These are phyloP conservation scores for Mycena venus DNA, from an alignment of 768 basidiomycete genomes.

Conservation along the genomic window DNA sequence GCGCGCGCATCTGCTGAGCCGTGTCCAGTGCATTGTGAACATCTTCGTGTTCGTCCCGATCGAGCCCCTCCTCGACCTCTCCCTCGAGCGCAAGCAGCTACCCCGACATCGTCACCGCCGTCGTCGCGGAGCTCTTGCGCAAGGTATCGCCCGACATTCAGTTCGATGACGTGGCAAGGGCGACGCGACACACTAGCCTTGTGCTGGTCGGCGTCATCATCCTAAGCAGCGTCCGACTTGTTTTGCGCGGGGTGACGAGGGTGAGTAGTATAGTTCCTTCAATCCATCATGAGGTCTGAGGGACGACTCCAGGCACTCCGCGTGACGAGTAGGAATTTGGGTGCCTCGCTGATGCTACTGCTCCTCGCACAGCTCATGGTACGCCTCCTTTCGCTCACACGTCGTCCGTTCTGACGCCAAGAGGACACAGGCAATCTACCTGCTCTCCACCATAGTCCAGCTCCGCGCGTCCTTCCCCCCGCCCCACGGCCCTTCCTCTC, in stretches of 20 bases:
- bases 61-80: constrained; percentile 59
- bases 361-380: constrained; percentile 89
- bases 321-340: constrained; percentile 76
- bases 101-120: constrained; percentile 44
- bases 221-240: constrained; percentile 76
- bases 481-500: too few species aligned
- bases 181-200: constrained; percentile 70
- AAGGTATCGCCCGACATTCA: constrained; percentile 29
- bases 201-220: constrained; percentile 84
- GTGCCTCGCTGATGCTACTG: constrained; percentile 83
- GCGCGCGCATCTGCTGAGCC: too few species aligned
- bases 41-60: constrained; percentile 60
- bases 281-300: background rate
- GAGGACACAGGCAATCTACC: constrained; percentile 89
- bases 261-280: constrained; percentile 52
- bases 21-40: constrained; percentile 69
- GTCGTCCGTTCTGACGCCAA: too few species aligned
- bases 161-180: constrained; percentile 51
- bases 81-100: constrained; percentile 48
- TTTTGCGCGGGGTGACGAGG: constrained; percentile 76
- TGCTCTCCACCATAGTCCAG: constrained; percentile 87
- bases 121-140: constrained; percentile 3
- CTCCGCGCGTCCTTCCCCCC: constrained; percentile 86
- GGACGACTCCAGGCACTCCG: constrained; percentile 62
- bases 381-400: constrained; percentile 29